Evolutionary conservation across 345 rosid species (phyloP).

Genomic region (Ceriops tagal): DNA sequence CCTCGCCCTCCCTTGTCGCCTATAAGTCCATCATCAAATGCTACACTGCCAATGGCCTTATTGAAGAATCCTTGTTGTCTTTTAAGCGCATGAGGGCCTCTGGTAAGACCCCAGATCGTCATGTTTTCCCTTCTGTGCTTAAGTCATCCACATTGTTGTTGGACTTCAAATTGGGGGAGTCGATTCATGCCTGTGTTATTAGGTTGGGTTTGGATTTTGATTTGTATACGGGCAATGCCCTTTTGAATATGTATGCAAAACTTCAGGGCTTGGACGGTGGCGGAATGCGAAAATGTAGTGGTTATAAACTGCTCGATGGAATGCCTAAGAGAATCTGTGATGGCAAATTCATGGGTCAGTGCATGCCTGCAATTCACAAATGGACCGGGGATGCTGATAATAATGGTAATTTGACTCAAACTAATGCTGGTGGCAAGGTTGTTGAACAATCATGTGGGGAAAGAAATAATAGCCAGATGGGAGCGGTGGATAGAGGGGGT

Average conservation of each 20-base stretch:
- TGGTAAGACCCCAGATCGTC: slow-evolving; percentile 56
- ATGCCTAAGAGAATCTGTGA: slow-evolving; percentile 31
- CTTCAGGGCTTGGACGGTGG: slow-evolving; percentile 25
- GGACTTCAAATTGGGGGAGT: slow-evolving; percentile 63
- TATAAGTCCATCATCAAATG: slow-evolving; percentile 75
- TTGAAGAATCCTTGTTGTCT: slow-evolving; percentile 38
- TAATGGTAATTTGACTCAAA: background rate
- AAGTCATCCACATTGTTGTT: slow-evolving; percentile 53
- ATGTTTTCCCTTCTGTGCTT: slow-evolving; percentile 67
- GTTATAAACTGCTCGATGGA: slow-evolving; percentile 34
- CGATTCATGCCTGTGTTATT: slow-evolving; percentile 65
- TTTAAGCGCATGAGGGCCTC: slow-evolving; percentile 57
- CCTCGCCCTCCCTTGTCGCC: slow-evolving; percentile 53
- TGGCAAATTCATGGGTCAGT: background rate
- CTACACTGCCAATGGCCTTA: slow-evolving; percentile 45
- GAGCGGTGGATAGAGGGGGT: slow-evolving; percentile 1
- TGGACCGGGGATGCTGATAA: background rate
- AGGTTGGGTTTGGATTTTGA: slow-evolving; percentile 60
- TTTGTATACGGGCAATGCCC: slow-evolving; percentile 72
- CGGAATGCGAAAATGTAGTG: background rate
- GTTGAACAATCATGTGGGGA: background rate
- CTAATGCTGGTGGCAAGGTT: background rate
- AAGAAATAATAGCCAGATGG: background rate
- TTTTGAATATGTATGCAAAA: slow-evolving; percentile 82
- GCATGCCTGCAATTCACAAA: background rate